A percentile compares a stretch with the other conserved stretches of the same genome.
Evolutionary conservation across 2,329 filamentous ascomycete genomes (phyloP).

Genomic region (Ophiostoma sp.): DNA sequence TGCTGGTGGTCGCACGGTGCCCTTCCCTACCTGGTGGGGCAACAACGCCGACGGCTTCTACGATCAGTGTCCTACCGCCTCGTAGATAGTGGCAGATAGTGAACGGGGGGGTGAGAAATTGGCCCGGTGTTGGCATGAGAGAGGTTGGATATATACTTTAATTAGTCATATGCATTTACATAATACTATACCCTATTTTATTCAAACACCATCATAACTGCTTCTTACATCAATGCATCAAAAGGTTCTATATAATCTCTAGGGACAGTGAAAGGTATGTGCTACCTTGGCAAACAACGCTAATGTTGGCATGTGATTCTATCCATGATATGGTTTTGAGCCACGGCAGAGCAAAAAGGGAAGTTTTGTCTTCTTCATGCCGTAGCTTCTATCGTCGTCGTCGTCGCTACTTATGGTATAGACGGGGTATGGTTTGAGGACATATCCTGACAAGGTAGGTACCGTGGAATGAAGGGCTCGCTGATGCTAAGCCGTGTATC

Average conservation of each 20-base stretch:
- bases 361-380: slow-evolving; percentile 34
- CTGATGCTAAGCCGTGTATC: no score
- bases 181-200: background rate
- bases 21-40: slow-evolving; percentile 52
- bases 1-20: slow-evolving; percentile 36
- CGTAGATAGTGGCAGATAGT: background rate
- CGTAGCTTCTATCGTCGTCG: no score
- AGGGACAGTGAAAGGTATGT: no score
- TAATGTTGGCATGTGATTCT: background rate
- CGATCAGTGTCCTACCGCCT: slow-evolving; percentile 40
- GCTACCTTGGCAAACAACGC: no score
- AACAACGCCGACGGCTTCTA: slow-evolving; percentile 46
- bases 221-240: no score
- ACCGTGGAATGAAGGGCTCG: no score
- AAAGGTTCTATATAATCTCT: no score
- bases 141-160: background rate
- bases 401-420: no score
- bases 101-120: background rate
- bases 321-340: slow-evolving; percentile 25
- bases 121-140: background rate
- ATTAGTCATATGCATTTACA: background rate
- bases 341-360: slow-evolving; percentile 39
- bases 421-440: no score
- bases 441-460: no score
- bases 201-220: no score